Evolutionary conservation across 169 alveolate species (phyloP).

Genomic region (Eimeria brunetti): DNA sequence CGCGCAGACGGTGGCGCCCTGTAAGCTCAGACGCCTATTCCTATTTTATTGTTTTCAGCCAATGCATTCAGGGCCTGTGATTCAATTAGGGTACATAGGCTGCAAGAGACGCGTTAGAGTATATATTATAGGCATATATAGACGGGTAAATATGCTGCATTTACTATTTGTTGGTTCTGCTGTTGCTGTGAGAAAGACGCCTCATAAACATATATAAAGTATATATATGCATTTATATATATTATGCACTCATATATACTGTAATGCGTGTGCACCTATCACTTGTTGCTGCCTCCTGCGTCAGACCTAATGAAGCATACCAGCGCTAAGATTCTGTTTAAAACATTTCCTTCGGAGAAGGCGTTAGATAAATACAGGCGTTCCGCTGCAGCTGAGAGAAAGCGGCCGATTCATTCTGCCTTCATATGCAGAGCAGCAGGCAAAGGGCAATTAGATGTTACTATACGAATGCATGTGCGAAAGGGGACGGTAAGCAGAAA

Average conservation of each 20-base stretch:
- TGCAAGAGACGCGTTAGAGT: background rate
- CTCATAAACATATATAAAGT: too few relatives aligned
- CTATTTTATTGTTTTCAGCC: background rate
- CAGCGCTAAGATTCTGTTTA: constrained; percentile 2
- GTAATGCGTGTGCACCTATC: background rate
- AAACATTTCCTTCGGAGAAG: constrained; percentile 42
- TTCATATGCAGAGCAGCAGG: constrained; percentile 65
- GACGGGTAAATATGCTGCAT: background rate
- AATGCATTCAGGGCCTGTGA: background rate
- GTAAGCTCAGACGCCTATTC: background rate
- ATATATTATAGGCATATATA: too few relatives aligned
- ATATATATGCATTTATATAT: too few relatives aligned
- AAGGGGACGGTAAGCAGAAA: constrained; percentile 46
- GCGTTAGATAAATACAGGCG: constrained; percentile 55
- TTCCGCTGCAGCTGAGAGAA: constrained; percentile 4
- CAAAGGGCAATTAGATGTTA: constrained; percentile 36
- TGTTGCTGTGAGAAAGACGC: background rate
- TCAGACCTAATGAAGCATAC: constrained; percentile 47
- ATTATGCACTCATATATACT: background rate
- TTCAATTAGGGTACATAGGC: background rate
- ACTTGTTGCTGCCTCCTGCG: background rate
- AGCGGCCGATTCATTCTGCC: constrained; percentile 51
- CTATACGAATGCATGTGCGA: constrained; percentile 60
- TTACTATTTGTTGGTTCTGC: background rate
- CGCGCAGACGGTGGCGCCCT: constrained; percentile 36